A percentile compares a stretch with the other conserved stretches of the same genome.
Evolutionary conservation across 2,329 filamentous ascomycete species (phyloP).

Genomic region (Colletotrichum spaethianum): DNA sequence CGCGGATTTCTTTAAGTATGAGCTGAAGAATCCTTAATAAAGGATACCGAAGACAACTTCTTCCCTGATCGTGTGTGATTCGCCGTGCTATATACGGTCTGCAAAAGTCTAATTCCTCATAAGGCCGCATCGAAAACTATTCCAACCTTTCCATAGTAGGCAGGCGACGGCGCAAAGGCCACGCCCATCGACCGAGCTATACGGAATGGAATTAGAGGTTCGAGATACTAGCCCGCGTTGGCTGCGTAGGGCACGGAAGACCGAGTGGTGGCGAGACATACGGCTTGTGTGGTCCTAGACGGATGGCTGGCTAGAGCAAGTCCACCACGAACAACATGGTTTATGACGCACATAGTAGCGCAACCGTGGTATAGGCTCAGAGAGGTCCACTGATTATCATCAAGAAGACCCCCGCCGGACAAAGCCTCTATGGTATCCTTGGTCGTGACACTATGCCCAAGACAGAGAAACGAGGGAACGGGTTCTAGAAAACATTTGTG

Average conservation of each 20-base stretch:
- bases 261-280: constrained; percentile 3
- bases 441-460: constrained; percentile 21
- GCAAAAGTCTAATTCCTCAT: background rate
- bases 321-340: background rate
- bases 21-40: background rate
- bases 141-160: background rate
- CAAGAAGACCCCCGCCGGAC: background rate
- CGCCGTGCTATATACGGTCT: constrained; percentile 3
- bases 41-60: background rate
- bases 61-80: background rate
- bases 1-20: background rate
- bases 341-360: background rate
- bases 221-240: background rate
- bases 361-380: background rate
- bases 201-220: constrained; percentile 12
- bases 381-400: background rate
- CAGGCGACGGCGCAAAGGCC: constrained; percentile 17
- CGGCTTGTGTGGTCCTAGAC: background rate
- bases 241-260: constrained; percentile 2
- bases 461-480: constrained; percentile 7
- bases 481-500: constrained; percentile 1
- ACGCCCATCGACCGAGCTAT: constrained; percentile 4
- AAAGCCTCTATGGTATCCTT: background rate
- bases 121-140: background rate
- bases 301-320: background rate